A percentile compares a stretch with the other conserved stretches of the same genome.
Evolutionary conservation across 1,284 basidiomycete species (phyloP).

Genomic region (Macrocybe sp.): DNA sequence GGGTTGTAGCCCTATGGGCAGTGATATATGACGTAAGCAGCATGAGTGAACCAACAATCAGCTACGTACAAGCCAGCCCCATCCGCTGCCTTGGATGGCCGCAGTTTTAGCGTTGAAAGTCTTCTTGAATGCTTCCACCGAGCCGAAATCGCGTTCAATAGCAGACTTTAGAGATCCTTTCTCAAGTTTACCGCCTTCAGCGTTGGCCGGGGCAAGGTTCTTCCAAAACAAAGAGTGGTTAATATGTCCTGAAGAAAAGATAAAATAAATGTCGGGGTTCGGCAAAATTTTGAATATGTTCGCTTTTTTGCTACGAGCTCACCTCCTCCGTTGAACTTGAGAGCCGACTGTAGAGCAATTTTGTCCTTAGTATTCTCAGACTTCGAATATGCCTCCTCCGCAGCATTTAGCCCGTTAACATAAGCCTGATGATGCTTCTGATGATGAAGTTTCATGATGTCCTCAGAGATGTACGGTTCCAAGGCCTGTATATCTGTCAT

Average conservation of each 20-base stretch:
- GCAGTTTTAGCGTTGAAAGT: constrained; percentile 87
- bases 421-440: constrained; percentile 95
- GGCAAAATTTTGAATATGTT: too few relatives aligned
- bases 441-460: constrained; percentile 95
- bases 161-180: constrained; percentile 78
- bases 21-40: not conserved
- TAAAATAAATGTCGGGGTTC: too few relatives aligned
- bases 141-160: constrained; percentile 83
- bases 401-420: constrained; percentile 88
- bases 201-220: constrained; percentile 74
- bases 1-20: constrained; percentile 64
- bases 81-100: constrained; percentile 94
- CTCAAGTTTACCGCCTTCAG: constrained; percentile 61
- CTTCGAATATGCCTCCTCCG: constrained; percentile 80
- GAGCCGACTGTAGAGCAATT: constrained; percentile 58
- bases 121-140: constrained; percentile 78
- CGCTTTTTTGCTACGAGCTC: constrained; percentile 10
- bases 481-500: constrained; percentile 42
- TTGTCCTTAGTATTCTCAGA: constrained; percentile 68
- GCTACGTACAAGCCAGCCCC: constrained; percentile 90
- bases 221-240: constrained; percentile 98
- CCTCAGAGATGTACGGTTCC: constrained; percentile 70
- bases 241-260: constrained; percentile 60
- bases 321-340: constrained; percentile 64
- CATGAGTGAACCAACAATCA: not conserved